These are phyloP conservation scores for Ophiostoma sp. DNA, from an alignment of 2,329 filamentous ascomycete genomes.

Conservation along the genomic window DNA sequence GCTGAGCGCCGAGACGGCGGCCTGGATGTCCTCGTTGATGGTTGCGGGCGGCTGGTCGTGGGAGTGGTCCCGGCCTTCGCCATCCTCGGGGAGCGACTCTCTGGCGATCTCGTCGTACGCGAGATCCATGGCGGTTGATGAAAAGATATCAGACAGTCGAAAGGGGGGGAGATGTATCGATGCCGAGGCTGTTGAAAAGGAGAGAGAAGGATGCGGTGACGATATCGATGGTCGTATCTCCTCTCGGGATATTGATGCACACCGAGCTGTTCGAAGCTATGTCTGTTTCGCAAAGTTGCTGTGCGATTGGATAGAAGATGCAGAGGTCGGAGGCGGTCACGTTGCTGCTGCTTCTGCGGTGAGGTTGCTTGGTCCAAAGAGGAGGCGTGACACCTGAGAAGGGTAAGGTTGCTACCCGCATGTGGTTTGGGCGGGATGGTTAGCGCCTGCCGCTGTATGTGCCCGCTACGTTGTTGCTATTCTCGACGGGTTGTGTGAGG, in stretches of 20 bases:
- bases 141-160: background rate
- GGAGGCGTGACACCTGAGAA: slow-evolving; percentile 15
- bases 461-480: background rate
- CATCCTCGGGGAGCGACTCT: slow-evolving; percentile 66
- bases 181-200: background rate
- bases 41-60: slow-evolving; percentile 50
- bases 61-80: slow-evolving; percentile 44
- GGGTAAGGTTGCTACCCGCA: slow-evolving; percentile 18
- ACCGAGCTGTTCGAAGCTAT: background rate
- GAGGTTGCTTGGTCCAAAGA: background rate
- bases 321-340: slow-evolving; percentile 21
- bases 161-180: background rate
- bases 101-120: slow-evolving; percentile 97
- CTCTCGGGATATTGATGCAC: background rate
- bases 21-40: slow-evolving; percentile 85
- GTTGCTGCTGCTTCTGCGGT: slow-evolving; percentile 3
- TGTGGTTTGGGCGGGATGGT: slow-evolving; percentile 16
- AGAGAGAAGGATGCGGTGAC: no score
- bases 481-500: background rate
- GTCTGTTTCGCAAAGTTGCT: background rate
- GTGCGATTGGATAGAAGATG: slow-evolving; percentile 16
- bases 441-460: slow-evolving; percentile 15
- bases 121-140: slow-evolving; percentile 70
- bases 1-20: slow-evolving; percentile 93
- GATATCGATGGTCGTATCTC: background rate